phyloP scores from a whole-genome alignment of 2,329 filamentous ascomycete genomes.

The Cytospora piceae region DNA sequence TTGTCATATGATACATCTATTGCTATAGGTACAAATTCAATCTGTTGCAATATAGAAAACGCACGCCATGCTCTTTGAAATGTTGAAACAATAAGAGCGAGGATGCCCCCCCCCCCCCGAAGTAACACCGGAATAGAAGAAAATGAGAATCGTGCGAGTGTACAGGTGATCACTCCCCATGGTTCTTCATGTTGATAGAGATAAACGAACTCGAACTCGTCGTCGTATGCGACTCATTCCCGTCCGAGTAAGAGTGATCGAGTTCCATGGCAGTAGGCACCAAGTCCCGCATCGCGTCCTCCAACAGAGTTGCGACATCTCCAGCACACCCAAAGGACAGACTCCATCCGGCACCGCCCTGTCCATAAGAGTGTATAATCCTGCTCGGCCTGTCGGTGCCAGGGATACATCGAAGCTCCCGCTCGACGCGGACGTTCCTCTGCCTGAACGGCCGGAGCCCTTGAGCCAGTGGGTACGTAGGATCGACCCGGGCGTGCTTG shows the following conservation, averaged over 20 bases:
- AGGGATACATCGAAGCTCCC: slow-evolving; percentile 40
- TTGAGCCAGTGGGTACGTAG: slow-evolving; percentile 48
- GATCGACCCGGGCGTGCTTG: slow-evolving; percentile 45
- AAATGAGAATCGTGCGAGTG: background rate
- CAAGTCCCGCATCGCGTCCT: slow-evolving; percentile 38
- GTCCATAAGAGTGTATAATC: slow-evolving; percentile 50
- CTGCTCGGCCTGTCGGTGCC: slow-evolving; percentile 35
- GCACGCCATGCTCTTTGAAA: no score
- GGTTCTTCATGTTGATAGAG: slow-evolving; percentile 13
- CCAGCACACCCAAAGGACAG: slow-evolving; percentile 45
- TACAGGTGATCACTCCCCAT: slow-evolving; percentile 3
- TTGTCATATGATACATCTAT: no score
- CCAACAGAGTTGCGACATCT: slow-evolving; percentile 42
- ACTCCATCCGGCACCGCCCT: slow-evolving; percentile 50
- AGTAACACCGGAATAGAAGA: background rate
- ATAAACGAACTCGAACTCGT: slow-evolving; percentile 24
- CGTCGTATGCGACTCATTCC: slow-evolving; percentile 17
- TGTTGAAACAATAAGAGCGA: background rate
- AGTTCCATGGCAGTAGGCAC: slow-evolving; percentile 31
- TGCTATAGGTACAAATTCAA: no score
- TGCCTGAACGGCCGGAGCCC: slow-evolving; percentile 47
- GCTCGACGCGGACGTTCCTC: slow-evolving; percentile 48
- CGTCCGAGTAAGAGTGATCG: slow-evolving; percentile 28
- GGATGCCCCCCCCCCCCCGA: background rate
- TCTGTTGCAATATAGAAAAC: no score